Evolutionary conservation across 2,329 filamentous ascomycete species (phyloP).

Genomic region (Aspergillus jensenii): DNA sequence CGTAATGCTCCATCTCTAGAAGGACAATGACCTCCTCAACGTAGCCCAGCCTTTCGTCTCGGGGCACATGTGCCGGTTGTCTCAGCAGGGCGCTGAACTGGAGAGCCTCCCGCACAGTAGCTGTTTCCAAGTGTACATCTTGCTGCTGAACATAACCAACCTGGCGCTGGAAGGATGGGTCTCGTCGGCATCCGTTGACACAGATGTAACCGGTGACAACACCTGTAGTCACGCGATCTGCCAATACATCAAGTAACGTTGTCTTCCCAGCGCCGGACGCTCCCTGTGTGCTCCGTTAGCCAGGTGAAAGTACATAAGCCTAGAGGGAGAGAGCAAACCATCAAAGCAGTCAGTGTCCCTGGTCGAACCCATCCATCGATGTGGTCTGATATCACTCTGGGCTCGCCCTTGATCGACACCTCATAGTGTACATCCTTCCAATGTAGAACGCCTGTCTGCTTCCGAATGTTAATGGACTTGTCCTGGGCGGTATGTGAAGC

Average conservation of each 20-base stretch:
- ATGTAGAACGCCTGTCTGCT: conserved; percentile 76
- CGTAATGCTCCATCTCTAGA: conserved; percentile 85
- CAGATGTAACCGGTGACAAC: conserved; percentile 84
- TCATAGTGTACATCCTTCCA: conserved; percentile 84
- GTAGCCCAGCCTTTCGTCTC: conserved; percentile 77
- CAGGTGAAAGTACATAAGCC: too few species aligned
- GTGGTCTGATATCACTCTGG: conserved; percentile 74
- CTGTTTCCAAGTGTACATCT: conserved; percentile 80
- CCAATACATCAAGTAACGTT: conserved; percentile 81
- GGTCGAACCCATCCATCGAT: conserved; percentile 94
- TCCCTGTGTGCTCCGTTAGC: conserved; percentile 38
- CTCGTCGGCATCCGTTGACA: conserved; percentile 70
- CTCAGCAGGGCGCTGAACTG: conserved; percentile 82
- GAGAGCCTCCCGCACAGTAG: conserved; percentile 84
- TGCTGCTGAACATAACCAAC: conserved; percentile 92
- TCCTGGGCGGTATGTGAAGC: neutral
- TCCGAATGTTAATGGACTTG: conserved; percentile 49
- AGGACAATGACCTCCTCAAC: conserved; percentile 89
- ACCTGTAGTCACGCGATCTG: conserved; percentile 83
- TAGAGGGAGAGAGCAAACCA: conserved; percentile 44
- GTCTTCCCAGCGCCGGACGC: conserved; percentile 91
- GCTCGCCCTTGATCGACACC: conserved; percentile 74
- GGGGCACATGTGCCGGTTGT: conserved; percentile 72
- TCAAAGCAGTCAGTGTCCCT: conserved; percentile 82
- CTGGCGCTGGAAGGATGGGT: conserved; percentile 84